Percentiles rank a stretch among this genome's conserved stretches.
Evolutionary conservation across 2,329 filamentous ascomycete genomes (phyloP).

Genomic region (Metarhizium sp.): DNA sequence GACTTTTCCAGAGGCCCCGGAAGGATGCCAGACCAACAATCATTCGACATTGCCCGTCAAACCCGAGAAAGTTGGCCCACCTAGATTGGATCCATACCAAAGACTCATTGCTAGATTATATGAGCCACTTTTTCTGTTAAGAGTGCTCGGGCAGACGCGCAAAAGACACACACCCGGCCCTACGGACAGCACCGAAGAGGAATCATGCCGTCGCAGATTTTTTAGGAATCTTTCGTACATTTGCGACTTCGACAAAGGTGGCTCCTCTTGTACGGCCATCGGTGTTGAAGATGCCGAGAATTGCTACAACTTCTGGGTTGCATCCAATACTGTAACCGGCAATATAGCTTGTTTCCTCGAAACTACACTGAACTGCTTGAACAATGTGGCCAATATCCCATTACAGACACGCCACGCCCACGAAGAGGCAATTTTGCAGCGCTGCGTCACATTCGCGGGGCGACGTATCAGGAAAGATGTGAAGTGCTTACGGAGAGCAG

Average conservation of each 20-base stretch:
- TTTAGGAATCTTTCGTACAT: conserved; percentile 32
- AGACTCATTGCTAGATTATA: background rate
- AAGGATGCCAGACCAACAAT: background rate
- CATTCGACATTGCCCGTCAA: background rate
- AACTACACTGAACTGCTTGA: conserved; percentile 11
- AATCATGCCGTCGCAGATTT: conserved; percentile 16
- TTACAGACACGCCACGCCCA: background rate
- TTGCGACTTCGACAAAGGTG: conserved; percentile 37
- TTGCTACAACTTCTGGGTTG: conserved; percentile 32
- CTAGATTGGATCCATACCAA: background rate
- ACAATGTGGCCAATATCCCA: background rate
- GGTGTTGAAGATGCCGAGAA: conserved; percentile 25
- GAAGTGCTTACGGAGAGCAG: conserved; percentile 8
- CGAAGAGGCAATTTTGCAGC: background rate
- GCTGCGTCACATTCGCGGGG: conserved; percentile 11
- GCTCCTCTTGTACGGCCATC: conserved; percentile 33
- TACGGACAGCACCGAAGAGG: background rate
- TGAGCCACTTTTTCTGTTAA: background rate
- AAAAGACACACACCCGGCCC: background rate
- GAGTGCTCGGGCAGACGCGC: background rate
- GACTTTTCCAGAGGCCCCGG: background rate
- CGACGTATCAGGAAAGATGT: conserved; percentile 15
- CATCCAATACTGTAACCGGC: conserved; percentile 26
- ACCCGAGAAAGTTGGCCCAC: background rate
- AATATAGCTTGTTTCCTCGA: conserved; percentile 1